Base-by-base conservation (phyloP, 139 green algal genomes). In the Coccomyxa sp. region DNA sequence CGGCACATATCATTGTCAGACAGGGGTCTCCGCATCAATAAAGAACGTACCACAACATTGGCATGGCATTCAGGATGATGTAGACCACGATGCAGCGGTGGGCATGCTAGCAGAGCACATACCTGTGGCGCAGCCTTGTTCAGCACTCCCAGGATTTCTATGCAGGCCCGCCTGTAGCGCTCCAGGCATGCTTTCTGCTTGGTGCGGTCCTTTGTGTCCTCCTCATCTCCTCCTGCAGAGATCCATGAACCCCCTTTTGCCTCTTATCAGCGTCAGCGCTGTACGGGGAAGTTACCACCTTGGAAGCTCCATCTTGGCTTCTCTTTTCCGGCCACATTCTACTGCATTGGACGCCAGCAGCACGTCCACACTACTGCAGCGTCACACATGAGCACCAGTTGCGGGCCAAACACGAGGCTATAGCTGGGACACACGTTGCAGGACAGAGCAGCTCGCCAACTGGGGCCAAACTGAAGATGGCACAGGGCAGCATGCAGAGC, bases 131-230 rank as follows among this genome's bases (percentile, higher is more conserved):
- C 58, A 1, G 70, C 39, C 68, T 79, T 70, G 38, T 78, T 70
- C 12, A 85, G 38, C 31, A 85, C 69, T 6, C 39, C 39, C 69
- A 93, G 86, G 78, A 94, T 92, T 31, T 89, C 82, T 12, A 31
- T 68, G 38, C 86, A 93, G 12, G 90, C 88, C 75, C 71, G 40
- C 6, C 75, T 87, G 84, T 68, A 71, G 18, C 29, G 36, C 82
- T 94, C 88, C 81, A 97, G 85, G 77, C 88, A 94, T 0, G 92
- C 93, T 74, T 97, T 96, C 74, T 92, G 82, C 4, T 75, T 87
- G n/a, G 83, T 76, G 29, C 88, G 69, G 16, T 82, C 55, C 71
- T 81, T 78, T 36, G 33, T 44, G 18, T 64, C 50, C 50, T 31
- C 18, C 50, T 38, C 82, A 41, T 36, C 70, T 0, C 40, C 74